Evolutionary conservation across 306 rosid genomes (phyloP), one percentile per base, ranked within the genome.

Genomic region (Calophaca sinica): DNA sequence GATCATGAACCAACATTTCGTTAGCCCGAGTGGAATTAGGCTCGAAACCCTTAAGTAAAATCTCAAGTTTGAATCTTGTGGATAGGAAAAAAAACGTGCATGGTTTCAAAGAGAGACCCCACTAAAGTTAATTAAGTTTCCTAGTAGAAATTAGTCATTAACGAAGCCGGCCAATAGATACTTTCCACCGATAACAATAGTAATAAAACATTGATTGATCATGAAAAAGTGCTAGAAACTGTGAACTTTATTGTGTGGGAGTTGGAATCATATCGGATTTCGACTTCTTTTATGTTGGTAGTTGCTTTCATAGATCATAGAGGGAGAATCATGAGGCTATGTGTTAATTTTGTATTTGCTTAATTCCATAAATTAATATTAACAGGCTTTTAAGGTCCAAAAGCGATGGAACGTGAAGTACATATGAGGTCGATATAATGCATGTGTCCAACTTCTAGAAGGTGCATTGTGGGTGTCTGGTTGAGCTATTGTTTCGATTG

Each of bases 371-470:
- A 14, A 65, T n/a, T 39, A 31, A 60, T 29, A 74, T 32, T 59
- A 75, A 41, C 6, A 73, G 9, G 26, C 73, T 38, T n/a, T 6
- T 13, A 36, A 58, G 70, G 71, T 20, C 68, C 15, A 65, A 13
- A 64, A 53, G 46, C 12, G 28, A 63, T 58, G 28, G 57, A 77
- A 72, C 67, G 64, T 72, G 45, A 81, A 68, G 5, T 28, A 38
- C 48, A 51, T 55, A 51, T 55, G 41, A 20, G 41, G 14, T 66
- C 55, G 0, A 13, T 46, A 15, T 55, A 62, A 72, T 65, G 73
- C 67, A 52, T 67, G 77, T 75, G 32, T 82, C 57, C 55, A 26
- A 28, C 70, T 59, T 70, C 80, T 73, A 73, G 63, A 59, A 82
- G 59, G 5, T 66, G n/a, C 55, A 72, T 20, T 7, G 48, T 15